A percentile compares a stretch with the other conserved stretches of the same genome.
phyloP scores from a whole-genome alignment of 2,329 filamentous ascomycete genomes.

The Pestalotiopsis sp. region DNA sequence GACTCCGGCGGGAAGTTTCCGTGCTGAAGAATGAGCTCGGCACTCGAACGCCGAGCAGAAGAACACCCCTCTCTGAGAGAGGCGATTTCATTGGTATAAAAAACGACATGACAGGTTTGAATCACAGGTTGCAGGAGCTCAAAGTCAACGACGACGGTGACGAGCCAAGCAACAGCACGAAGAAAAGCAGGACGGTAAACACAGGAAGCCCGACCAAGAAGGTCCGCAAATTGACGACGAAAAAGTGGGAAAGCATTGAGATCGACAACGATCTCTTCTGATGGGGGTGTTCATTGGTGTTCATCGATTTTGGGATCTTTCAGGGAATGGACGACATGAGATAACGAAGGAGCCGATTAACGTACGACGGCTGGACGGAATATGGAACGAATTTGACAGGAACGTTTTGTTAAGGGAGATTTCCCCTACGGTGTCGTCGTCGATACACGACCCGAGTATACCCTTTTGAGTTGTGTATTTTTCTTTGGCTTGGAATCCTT shows the following conservation, averaged over 20 bases:
- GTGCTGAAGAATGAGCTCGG: slow-evolving; percentile 66
- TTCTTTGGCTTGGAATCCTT: neutral
- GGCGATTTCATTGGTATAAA: slow-evolving; percentile 41
- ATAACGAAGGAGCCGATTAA: neutral
- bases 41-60: slow-evolving; percentile 62
- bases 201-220: slow-evolving; percentile 51
- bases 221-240: slow-evolving; percentile 47
- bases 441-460: slow-evolving; percentile 7
- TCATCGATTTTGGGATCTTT: neutral
- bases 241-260: slow-evolving; percentile 45
- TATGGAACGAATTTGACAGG: neutral
- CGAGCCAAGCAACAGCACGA: slow-evolving; percentile 14
- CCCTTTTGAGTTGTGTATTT: slow-evolving; percentile 3
- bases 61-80: slow-evolving; percentile 54
- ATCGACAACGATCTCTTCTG: slow-evolving; percentile 41
- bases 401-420: neutral
- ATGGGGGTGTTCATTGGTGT: slow-evolving; percentile 12
- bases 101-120: slow-evolving; percentile 35
- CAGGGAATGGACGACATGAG: neutral
- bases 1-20: slow-evolving; percentile 63
- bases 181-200: slow-evolving; percentile 24
- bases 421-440: neutral
- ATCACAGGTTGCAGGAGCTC: slow-evolving; percentile 51
- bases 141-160: slow-evolving; percentile 35
- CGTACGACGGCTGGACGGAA: neutral